phyloP scores from a whole-genome alignment of 176 grass and related monocot species.

The Oryza meridionalis region DNA sequence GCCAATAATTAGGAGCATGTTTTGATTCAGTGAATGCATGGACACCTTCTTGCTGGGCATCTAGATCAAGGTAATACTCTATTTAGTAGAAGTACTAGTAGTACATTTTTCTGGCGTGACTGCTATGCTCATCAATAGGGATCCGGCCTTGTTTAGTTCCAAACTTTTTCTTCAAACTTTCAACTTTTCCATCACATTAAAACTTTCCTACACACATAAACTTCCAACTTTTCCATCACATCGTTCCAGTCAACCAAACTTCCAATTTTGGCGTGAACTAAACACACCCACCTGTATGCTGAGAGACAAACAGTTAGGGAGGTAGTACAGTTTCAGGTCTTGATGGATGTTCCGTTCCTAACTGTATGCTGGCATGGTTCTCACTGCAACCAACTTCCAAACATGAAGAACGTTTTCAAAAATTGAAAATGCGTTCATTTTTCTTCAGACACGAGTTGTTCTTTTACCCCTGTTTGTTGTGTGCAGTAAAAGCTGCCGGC shows the following conservation, averaged over 20 bases:
- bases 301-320: background rate
- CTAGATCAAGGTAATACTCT: background rate
- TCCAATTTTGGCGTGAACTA: too few species aligned
- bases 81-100: background rate
- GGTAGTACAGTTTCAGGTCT: background rate
- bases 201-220: too few species aligned
- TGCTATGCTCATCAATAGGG: background rate
- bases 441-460: background rate
- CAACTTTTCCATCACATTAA: too few species aligned
- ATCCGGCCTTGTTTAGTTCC: too few species aligned
- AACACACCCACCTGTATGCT: too few species aligned
- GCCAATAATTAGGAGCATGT: background rate
- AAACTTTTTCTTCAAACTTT: too few species aligned
- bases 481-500: background rate
- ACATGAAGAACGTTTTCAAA: background rate
- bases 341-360: background rate
- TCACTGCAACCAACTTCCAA: background rate
- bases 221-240: too few species aligned
- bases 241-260: too few species aligned
- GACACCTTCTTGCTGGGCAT: background rate
- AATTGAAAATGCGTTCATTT: background rate
- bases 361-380: background rate
- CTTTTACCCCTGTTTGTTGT: background rate
- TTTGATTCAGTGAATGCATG: background rate
- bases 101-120: background rate